Conservation (phyloP, 2,329 filamentous ascomycete genomes). For the Rhytidhysteron rufulum region DNA sequence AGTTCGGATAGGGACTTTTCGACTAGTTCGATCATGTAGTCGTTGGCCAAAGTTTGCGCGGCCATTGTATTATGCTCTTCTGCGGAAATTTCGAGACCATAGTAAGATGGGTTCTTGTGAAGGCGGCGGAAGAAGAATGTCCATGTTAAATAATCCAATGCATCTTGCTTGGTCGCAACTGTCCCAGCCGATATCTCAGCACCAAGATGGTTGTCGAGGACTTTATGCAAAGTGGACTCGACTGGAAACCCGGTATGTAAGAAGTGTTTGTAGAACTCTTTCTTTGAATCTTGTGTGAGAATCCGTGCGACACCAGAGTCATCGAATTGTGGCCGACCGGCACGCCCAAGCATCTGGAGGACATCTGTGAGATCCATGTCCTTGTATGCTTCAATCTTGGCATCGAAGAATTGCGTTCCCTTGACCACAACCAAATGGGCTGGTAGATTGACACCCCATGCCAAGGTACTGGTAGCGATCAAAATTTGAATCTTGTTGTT, state of each 20-base stretch:
- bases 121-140: constrained; percentile 98
- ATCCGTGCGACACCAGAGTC: constrained; percentile 93
- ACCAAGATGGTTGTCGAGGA: constrained; percentile 92
- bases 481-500: constrained; percentile 98
- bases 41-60: constrained; percentile 83
- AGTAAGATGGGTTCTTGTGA: constrained; percentile 98
- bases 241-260: constrained; percentile 96
- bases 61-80: constrained; percentile 86
- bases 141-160: constrained; percentile 96
- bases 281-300: constrained; percentile 95
- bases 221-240: constrained; percentile 92
- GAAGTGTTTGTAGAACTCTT: constrained; percentile 99
- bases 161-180: constrained; percentile 91
- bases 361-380: constrained; percentile 99
- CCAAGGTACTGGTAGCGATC: constrained; percentile 90
- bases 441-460: constrained; percentile 97
- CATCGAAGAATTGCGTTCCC: constrained; percentile 96
- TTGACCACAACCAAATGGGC: constrained; percentile 97
- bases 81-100: constrained; percentile 87
- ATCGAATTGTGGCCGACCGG: constrained; percentile 94
- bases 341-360: constrained; percentile 93
- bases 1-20: constrained; percentile 81
- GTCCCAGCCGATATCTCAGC: constrained; percentile 94
- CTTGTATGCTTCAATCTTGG: constrained; percentile 94
- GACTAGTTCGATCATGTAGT: constrained; percentile 92